These are phyloP conservation scores for Lipomyces orientalis DNA, from an alignment of 805 yeast species.

Conservation along the genomic window DNA sequence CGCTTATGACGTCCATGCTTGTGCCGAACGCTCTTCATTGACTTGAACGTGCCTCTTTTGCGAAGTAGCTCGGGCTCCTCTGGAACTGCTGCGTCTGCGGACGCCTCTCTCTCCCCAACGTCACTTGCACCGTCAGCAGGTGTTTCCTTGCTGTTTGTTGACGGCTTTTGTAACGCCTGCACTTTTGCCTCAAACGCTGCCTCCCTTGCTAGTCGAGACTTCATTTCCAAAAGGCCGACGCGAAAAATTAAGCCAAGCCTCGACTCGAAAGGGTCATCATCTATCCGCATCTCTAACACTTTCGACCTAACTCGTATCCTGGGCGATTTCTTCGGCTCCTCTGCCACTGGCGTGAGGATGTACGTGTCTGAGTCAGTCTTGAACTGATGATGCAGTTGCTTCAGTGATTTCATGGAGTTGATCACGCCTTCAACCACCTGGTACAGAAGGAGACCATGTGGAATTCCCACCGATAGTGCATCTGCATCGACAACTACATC, in stretches of 20 bases:
- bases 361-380: constrained; percentile 38
- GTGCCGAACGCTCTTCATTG: constrained; percentile 22
- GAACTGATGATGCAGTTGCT: constrained; percentile 53
- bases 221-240: constrained; percentile 63
- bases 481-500: constrained; percentile 43
- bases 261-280: constrained; percentile 89
- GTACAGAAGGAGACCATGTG: constrained; percentile 76
- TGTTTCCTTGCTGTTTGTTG: not conserved
- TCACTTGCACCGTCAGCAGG: not conserved
- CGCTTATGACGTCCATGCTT: constrained; percentile 9
- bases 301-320: constrained; percentile 59
- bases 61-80: not conserved
- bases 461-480: constrained; percentile 54
- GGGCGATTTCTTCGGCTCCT: constrained; percentile 48
- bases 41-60: constrained; percentile 19
- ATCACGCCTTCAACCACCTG: constrained; percentile 79
- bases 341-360: constrained; percentile 36
- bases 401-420: constrained; percentile 67
- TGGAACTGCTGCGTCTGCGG: not conserved
- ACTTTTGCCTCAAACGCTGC: constrained; percentile 50
- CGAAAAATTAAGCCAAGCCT: constrained; percentile 69
- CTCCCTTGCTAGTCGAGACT: constrained; percentile 59
- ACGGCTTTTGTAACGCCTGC: constrained; percentile 33
- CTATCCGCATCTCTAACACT: constrained; percentile 67
- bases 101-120: not conserved